Conservation (phyloP, 257 asterid genomes). For the Solanum neorickii region DNA sequence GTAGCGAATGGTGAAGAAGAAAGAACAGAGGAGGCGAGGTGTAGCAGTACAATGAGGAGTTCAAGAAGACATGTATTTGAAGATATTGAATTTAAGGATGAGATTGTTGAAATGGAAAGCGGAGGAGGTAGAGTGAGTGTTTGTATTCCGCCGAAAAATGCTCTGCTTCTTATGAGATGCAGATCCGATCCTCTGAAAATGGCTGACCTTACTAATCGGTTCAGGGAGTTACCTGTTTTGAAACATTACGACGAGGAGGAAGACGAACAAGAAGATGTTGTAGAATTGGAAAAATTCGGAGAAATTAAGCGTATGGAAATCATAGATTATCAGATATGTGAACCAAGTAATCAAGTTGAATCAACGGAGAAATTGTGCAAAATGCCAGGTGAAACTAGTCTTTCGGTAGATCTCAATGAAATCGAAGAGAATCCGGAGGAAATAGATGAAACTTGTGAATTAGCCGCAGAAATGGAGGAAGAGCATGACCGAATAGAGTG, state of each 20-base stretch:
- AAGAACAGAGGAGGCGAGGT: constrained; percentile 1
- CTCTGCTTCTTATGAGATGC: constrained; percentile 85
- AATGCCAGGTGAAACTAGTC: constrained; percentile 6
- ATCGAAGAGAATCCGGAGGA: not conserved
- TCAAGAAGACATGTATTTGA: constrained; percentile 81
- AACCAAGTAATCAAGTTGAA: not conserved
- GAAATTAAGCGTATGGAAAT: constrained; percentile 1
- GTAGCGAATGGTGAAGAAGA: constrained; percentile 61
- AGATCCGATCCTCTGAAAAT: constrained; percentile 94
- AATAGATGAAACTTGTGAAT: constrained; percentile 2
- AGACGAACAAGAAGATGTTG: constrained; percentile 5
- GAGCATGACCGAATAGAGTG: not conserved
- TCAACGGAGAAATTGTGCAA: not conserved
- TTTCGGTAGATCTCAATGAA: constrained; percentile 14
- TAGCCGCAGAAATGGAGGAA: not conserved
- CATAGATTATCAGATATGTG: not conserved
- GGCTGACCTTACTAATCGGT: constrained; percentile 57
- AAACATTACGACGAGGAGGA: constrained; percentile 6
- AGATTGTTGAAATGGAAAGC: constrained; percentile 28
- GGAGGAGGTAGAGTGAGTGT: constrained; percentile 54
- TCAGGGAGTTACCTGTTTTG: constrained; percentile 41
- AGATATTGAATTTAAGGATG: constrained; percentile 63
- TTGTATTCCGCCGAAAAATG: constrained; percentile 91
- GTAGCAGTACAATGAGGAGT: constrained; percentile 27
- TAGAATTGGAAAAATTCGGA: constrained; percentile 4